Conservation (phyloP, 179 eudicot genomes). For the Corrigiola litoralis region DNA sequence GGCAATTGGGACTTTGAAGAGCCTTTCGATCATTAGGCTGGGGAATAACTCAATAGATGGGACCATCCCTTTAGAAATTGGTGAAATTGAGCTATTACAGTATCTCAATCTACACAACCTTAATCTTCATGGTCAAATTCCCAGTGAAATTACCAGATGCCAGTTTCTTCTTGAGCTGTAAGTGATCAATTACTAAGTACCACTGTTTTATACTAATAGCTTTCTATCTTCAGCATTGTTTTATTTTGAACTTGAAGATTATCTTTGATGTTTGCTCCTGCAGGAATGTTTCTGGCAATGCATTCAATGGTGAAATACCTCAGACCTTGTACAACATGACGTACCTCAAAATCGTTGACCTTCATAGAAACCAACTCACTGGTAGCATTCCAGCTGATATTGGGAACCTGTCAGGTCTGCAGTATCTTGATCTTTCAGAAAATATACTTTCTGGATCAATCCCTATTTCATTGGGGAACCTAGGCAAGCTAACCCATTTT, state of each 20-base stretch:
- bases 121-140: slow-evolving; percentile 62
- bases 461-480: slow-evolving; percentile 49
- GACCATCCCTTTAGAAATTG: slow-evolving; percentile 59
- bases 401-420: slow-evolving; percentile 56
- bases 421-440: slow-evolving; percentile 62
- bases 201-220: not conserved
- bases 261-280: slow-evolving; percentile 35
- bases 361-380: slow-evolving; percentile 58
- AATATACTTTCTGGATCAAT: slow-evolving; percentile 68
- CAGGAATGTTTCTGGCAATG: slow-evolving; percentile 91
- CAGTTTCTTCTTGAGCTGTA: slow-evolving; percentile 88
- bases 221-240: slow-evolving; percentile 16
- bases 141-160: slow-evolving; percentile 62
- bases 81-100: slow-evolving; percentile 66
- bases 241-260: slow-evolving; percentile 16
- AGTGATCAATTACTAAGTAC: slow-evolving; percentile 33
- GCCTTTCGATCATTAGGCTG: slow-evolving; percentile 49
- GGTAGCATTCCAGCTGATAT: slow-evolving; percentile 65
- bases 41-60: slow-evolving; percentile 67
- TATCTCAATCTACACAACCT: slow-evolving; percentile 78
- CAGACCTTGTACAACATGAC: slow-evolving; percentile 66
- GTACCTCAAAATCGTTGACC: slow-evolving; percentile 65
- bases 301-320: slow-evolving; percentile 73
- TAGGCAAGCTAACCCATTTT: slow-evolving; percentile 53
- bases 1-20: slow-evolving; percentile 47